phyloP scores from a whole-genome alignment of 805 yeast species.

The Wickerhamomyces pijperi region DNA sequence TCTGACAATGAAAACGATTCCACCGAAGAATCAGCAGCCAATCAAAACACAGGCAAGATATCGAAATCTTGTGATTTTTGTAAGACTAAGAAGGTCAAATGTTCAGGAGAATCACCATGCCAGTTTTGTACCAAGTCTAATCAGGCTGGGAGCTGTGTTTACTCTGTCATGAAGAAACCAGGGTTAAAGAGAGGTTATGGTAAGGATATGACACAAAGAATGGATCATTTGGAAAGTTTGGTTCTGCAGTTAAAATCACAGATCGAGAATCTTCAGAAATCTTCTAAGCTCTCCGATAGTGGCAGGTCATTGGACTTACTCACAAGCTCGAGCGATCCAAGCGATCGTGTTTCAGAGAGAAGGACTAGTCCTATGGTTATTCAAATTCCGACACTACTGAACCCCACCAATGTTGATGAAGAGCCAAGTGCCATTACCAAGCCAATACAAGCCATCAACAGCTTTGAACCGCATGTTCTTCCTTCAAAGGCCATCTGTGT shows the following conservation, averaged over 20 bases:
- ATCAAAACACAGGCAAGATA: conserved; percentile 3
- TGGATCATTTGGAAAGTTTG: conserved; percentile 11
- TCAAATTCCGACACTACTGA: conserved; percentile 11
- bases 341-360: too few relatives aligned
- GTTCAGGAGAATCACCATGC: conserved; percentile 15
- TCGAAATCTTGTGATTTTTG: conserved; percentile 15
- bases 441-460: background rate
- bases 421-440: too few relatives aligned
- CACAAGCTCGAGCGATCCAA: conserved; percentile 1
- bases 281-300: background rate
- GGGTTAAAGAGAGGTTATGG: conserved; percentile 17
- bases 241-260: conserved; percentile 5
- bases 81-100: conserved; percentile 14
- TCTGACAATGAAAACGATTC: background rate
- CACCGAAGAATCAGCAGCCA: background rate
- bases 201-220: conserved; percentile 11
- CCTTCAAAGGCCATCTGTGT: conserved; percentile 9
- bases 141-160: conserved; percentile 5
- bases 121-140: conserved; percentile 10
- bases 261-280: background rate
- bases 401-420: background rate
- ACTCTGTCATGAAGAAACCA: conserved; percentile 14
- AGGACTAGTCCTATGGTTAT: conserved; percentile 1
- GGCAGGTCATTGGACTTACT: background rate
- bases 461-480: conserved; percentile 6